Evolutionary conservation across 331 rosid species (phyloP), one percentile per base, ranked within the genome.

Genomic region (Quercus phellos): DNA sequence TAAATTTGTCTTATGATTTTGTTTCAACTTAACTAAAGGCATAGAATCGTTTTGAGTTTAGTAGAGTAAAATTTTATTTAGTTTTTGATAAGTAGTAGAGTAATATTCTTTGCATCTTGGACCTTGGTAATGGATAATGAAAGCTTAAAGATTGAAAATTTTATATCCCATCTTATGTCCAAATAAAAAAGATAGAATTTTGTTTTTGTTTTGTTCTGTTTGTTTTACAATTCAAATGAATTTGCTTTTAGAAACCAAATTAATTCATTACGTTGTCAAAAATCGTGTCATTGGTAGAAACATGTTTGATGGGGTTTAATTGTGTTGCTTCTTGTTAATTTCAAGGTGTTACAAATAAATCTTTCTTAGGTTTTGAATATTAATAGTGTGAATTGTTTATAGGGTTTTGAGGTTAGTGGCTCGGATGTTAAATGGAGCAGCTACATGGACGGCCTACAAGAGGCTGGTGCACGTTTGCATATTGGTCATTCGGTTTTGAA

Each of bases 341-440:
- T 26, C 64, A 58, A 58, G 30, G 64, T 22, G 29, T 22, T 22
- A 58, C 29, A 58, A 58, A 6, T 22, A 14, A 21, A 58, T 58
- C 24, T 3, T 58, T 58, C 63, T 58, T 19, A 58, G 17, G 30
- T 59, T 46, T 46, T 46, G 53, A 46, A 22, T 55, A 4, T 42
- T 26, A 42, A 11, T 32, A 71, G 67, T 2, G 55, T 17, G 14
- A 51, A 8, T 46, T 30, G 63, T 27, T 42, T 10, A 56, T 77
- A 79, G 82, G 87, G 82, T 13, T 76, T 56, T 50, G 87, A 80
- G 79, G 87, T 76, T 34, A 72, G 77, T 51, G 87, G 84, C 63
- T 84, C 84, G 8, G 84, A 84, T 56, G 55, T 76, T 34, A 69
- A 0, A 17, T 76, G 79, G 77, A 84, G 72, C 68, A 76, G 84